Evolutionary conservation across 441 rosid genomes (phyloP), one percentile per base, ranked within the genome.

Genomic region (Bruguiera hainesii): DNA sequence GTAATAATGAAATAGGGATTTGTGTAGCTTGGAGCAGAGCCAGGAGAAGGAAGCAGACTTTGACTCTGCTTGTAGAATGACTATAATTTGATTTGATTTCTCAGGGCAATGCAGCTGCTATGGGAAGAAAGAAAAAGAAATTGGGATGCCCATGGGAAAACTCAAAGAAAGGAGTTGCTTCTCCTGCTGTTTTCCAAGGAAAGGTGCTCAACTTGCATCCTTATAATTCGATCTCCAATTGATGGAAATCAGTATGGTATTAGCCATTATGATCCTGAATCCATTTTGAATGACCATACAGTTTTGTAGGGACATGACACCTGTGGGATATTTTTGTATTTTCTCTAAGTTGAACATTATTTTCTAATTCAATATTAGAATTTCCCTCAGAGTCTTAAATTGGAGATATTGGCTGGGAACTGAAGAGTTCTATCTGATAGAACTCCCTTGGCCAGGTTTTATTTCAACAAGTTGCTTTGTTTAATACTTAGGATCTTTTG

Each of bases 181-280:
- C 92, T 78, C 87, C 92, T 81, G 98, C 96, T 57, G 99, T 95
- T 65, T 95, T 86, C 76, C 81, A 97, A 52, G 99, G 98, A 83
- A 95, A 92, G 97, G 99, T 91, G 64, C 65, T 10, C 28, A 52
- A 30, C 56, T 60, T 60, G 33, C 50, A 37, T 62, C 28, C 9
- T 9, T 31, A 37, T 15, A 18, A 31, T 61, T 1, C 56, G 30
- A 37, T 6, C 10, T 59, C 10, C 20, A 30, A 63, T 16, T 57
- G 25, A 35, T 6, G 23, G 49, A 9, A 67, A 9, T 30, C 29
- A 6, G 9, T 62, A 11, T 64, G 33, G 33, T 31, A 31, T 31
- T 6, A 31, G 48, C n/a, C 11, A 42, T 18, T 37, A 53, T 11
- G 30, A 31, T 55, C 19, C 59, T 30, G 46, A 69, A 9, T 39